A percentile compares a stretch with the other conserved stretches of the same genome.
phyloP scores from a whole-genome alignment of 805 yeast species.

The Candida ovalis region DNA sequence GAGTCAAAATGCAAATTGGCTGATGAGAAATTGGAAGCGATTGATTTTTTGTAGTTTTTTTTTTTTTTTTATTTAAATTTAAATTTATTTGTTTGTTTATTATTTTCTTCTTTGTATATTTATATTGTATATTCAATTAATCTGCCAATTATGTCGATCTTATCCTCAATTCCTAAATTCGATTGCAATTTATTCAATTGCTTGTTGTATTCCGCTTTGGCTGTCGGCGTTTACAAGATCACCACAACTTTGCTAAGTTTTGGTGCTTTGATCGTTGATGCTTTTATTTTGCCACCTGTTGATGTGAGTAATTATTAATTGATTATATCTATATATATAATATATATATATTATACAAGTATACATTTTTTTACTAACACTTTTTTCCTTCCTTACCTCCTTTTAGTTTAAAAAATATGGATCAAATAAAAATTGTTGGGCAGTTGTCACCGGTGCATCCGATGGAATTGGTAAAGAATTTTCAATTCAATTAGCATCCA shows the following conservation, averaged over 20 bases:
- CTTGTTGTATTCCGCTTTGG: constrained; percentile 39
- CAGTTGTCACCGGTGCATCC: constrained; percentile 95
- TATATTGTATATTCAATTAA: neutral
- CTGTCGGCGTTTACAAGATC: constrained; percentile 62
- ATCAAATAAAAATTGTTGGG: constrained; percentile 74
- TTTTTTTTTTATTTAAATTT: neutral
- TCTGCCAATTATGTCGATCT: neutral
- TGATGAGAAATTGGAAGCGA: constrained; percentile 48
- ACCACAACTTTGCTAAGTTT: constrained; percentile 49
- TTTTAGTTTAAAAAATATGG: constrained; percentile 60
- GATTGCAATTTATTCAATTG: neutral
- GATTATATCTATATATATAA: no score
- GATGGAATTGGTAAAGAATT: constrained; percentile 97
- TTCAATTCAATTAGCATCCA: constrained; percentile 77
- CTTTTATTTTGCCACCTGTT: constrained; percentile 61
- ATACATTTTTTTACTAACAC: neutral
- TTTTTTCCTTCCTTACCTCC: neutral
- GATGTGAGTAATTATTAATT: constrained; percentile 22
- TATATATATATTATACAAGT: neutral
- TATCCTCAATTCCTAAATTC: neutral
- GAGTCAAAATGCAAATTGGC: constrained; percentile 24
- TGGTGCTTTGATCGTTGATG: constrained; percentile 51
- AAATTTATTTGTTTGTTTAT: neutral
- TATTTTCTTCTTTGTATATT: neutral
- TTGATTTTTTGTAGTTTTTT: constrained; percentile 34